These are phyloP conservation scores for Debaryomycetaceae sp. DNA, from an alignment of 1,139 yeast genomes.

Conservation along the genomic window DNA sequence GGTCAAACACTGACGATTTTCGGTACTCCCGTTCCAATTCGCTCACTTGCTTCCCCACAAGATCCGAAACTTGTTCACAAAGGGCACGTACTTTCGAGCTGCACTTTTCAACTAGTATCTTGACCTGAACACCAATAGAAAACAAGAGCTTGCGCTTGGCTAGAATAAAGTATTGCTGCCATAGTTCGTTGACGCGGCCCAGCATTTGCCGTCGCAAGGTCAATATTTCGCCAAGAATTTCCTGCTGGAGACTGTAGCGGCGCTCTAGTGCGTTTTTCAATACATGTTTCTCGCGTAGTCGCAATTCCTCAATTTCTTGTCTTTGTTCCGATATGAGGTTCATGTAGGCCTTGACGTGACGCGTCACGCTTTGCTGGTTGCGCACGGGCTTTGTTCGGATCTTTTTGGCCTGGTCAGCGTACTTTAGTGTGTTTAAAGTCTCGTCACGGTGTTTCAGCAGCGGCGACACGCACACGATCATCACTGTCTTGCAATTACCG, in stretches of 20 bases:
- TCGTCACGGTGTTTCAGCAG: slow-evolving; percentile 83
- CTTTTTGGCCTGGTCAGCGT: slow-evolving; percentile 85
- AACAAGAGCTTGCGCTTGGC: slow-evolving; percentile 49
- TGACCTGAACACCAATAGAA: slow-evolving; percentile 26
- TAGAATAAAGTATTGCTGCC: slow-evolving; percentile 38
- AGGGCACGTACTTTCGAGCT: slow-evolving; percentile 5
- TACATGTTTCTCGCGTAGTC: slow-evolving; percentile 40
- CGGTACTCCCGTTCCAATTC: slow-evolving; percentile 43
- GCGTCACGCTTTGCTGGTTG: slow-evolving; percentile 65
- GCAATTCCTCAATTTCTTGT: slow-evolving; percentile 62
- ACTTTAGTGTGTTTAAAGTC: slow-evolving; percentile 78
- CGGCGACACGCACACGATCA: slow-evolving; percentile 92
- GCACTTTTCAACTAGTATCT: neutral
- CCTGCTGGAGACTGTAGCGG: slow-evolving; percentile 17
- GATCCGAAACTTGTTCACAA: slow-evolving; percentile 14
- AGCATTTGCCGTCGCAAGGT: slow-evolving; percentile 25
- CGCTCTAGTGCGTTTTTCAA: slow-evolving; percentile 23
- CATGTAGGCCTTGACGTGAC: slow-evolving; percentile 81
- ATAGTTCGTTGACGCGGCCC: slow-evolving; percentile 33
- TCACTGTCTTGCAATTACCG: slow-evolving; percentile 88
- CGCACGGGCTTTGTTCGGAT: slow-evolving; percentile 73
- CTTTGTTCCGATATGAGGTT: slow-evolving; percentile 80
- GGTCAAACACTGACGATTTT: slow-evolving; percentile 40
- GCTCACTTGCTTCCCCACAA: slow-evolving; percentile 29
- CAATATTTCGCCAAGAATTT: slow-evolving; percentile 30